Evolutionary conservation across 1,284 basidiomycete species (phyloP).

Genomic region (Serendipita sp.): DNA sequence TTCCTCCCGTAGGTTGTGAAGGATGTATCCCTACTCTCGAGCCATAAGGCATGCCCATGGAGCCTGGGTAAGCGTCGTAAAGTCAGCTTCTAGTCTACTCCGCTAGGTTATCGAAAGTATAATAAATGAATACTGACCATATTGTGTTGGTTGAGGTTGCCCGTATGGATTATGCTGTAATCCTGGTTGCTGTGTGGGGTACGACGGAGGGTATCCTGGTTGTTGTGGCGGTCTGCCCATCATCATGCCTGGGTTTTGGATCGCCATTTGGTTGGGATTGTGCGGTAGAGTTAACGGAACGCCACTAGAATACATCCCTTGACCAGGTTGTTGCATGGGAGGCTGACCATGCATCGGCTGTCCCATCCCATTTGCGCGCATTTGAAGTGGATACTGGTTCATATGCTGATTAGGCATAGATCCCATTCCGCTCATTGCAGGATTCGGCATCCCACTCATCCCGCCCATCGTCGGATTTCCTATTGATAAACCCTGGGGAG

Average conservation of each 20-base stretch:
- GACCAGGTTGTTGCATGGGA: background rate
- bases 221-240: no score
- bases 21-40: background rate
- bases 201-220: no score
- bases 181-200: no score
- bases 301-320: background rate
- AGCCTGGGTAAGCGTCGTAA: background rate
- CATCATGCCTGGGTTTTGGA: no score
- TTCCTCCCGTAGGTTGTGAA: background rate
- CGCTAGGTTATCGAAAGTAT: background rate
- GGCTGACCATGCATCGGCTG: background rate
- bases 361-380: background rate
- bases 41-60: background rate
- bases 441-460: background rate
- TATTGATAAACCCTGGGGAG: background rate
- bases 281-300: background rate
- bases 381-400: conserved; percentile 3
- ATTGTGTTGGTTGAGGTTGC: background rate
- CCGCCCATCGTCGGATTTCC: background rate
- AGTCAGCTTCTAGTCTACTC: background rate
- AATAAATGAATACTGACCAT: background rate
- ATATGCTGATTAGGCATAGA: background rate
- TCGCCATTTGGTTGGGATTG: no score
- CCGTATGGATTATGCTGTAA: background rate
- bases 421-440: no score